A percentile compares a stretch with the other conserved stretches of the same genome.
These are phyloP conservation scores for Dactylonectria estremocensis DNA, from an alignment of 2,329 filamentous ascomycete species.

Conservation along the genomic window DNA sequence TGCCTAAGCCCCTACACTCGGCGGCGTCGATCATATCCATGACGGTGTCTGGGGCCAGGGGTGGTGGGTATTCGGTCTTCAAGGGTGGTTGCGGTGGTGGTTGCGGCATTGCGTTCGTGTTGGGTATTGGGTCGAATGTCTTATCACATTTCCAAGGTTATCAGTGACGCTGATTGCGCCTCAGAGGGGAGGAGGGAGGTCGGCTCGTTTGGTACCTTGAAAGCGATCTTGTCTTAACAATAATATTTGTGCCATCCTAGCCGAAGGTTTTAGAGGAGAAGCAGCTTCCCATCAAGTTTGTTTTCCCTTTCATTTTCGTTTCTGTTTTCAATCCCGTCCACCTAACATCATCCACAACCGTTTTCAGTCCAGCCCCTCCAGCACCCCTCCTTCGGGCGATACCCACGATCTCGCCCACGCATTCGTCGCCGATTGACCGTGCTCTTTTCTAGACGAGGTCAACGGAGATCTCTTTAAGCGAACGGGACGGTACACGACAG, in stretches of 20 bases:
- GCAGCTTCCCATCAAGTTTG: slow-evolving; percentile 4
- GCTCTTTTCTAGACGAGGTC: not conserved
- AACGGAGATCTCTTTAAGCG: not conserved
- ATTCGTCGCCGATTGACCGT: not conserved
- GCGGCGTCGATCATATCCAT: slow-evolving; percentile 5
- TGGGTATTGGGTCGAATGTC: slow-evolving; percentile 16
- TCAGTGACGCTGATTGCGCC: slow-evolving; percentile 33
- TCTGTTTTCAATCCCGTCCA: not conserved
- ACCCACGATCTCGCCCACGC: not conserved
- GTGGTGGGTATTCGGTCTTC: not conserved
- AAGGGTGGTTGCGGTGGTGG: slow-evolving; percentile 6
- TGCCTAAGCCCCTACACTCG: slow-evolving; percentile 12
- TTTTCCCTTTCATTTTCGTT: slow-evolving; percentile 7
- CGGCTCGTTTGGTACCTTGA: slow-evolving; percentile 17
- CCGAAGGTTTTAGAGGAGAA: slow-evolving; percentile 2
- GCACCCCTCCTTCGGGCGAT: not conserved
- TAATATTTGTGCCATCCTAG: slow-evolving; percentile 21
- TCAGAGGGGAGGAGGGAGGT: slow-evolving; percentile 21
- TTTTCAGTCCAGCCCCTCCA: not conserved
- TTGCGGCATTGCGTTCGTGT: slow-evolving; percentile 3
- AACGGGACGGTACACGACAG: not conserved
- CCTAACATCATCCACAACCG: not conserved
- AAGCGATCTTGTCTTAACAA: slow-evolving; percentile 26
- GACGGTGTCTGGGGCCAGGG: slow-evolving; percentile 3
- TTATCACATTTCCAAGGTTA: slow-evolving; percentile 33